Base-by-base conservation (phyloP, 1,284 basidiomycete genomes). In the Ustanciosporium gigantosporum region DNA sequence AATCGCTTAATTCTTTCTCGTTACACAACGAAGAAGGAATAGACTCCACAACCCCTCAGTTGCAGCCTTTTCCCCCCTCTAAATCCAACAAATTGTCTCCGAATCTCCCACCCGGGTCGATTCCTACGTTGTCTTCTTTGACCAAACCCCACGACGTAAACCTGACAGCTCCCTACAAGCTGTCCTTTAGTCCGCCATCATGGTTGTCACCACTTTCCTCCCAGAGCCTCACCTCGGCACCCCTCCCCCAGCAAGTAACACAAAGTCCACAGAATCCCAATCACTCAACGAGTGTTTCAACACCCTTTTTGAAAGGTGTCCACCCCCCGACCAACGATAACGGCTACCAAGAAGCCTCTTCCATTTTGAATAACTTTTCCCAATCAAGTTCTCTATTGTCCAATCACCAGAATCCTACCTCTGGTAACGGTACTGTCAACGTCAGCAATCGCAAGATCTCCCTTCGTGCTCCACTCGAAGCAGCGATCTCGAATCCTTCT, bases 321-420 rank as follows among this genome's bases (percentile, higher is more conserved):
- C 37, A 56, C 59, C 59, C 5, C 59, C 59, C 52, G 59, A 62
- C 52, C 47, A 56, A 56, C 59, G 59, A 62, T 62, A 62, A 43
- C 48, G 40, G 29, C 23, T 47, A 37, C 22, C 25, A 36, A 15
- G 22, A 29, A 40, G 41, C 41, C 21, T 31, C 20, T 8, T 21
- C 44, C 25, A 38, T 62, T 56, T 56, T 62, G 59, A 62, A 62
- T 44, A 41, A 7, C 34, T 11, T 11, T 4, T 8, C 16, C 14
- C 27, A 41, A 17, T 29, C 24, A 16, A 24, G 8, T 35, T 19
- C 9, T 9, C 17, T 19, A 9, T 19, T 35, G 32, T 15, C 17
- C 32, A 35, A 19, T n/a, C 11, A 11, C 8, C 32, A 35, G 32
- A 29, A n/a, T n/a, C 27, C 27, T n/a, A 11, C 32, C 11, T 35